Evolutionary conservation across 2,329 filamentous ascomycete genomes (phyloP), one percentile per base, ranked within the genome.

Genomic region (Colletotrichum acutatum): DNA sequence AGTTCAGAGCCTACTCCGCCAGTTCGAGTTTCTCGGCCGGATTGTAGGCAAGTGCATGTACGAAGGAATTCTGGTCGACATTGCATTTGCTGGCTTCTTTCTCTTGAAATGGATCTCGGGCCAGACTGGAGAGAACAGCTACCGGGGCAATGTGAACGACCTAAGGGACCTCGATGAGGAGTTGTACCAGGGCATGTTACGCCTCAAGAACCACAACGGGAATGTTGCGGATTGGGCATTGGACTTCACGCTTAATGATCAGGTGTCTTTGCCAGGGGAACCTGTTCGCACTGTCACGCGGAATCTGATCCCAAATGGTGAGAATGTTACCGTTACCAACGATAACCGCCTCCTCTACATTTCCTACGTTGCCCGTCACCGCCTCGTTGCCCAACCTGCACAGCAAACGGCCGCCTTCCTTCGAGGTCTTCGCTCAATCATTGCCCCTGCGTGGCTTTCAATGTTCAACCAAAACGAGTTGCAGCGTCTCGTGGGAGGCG

Each of bases 391-490:
- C 1, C 97, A 98, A 79, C 94, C 94, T 1, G 89, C 89, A 62
- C 84, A 87, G n/a, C 95, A 98, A 79, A 98, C 95, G 0, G 89
- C 91, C 26, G 95, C 95, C 1, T 99, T 99, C 81, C 88, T 99
- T 8, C 91, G 91, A 68, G 97, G 97, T 0, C 90, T 99, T 1
- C 91, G 93, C 26, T 88, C 92, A 75, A 97, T 99, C 79, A 97
- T 99, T 76, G 93, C 95, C 71, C 95, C 96, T 0, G 90, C 91
- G 4, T 99, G 97, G 97, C 89, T 99, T 5, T 95, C 93, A 78
- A 98, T 99, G 97, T 99, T 99, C 86, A 99, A 99, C 82, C 96
- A 98, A 81, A 91, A 91, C 3, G 97, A 99, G 81, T 89, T 99
- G 5, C 97, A 98, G 83, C 97, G 94, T 1, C 91, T 99, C 6